Evolutionary conservation across 2,329 filamentous ascomycete genomes (phyloP).

Genomic region (Hymenoscyphus fructigenus): DNA sequence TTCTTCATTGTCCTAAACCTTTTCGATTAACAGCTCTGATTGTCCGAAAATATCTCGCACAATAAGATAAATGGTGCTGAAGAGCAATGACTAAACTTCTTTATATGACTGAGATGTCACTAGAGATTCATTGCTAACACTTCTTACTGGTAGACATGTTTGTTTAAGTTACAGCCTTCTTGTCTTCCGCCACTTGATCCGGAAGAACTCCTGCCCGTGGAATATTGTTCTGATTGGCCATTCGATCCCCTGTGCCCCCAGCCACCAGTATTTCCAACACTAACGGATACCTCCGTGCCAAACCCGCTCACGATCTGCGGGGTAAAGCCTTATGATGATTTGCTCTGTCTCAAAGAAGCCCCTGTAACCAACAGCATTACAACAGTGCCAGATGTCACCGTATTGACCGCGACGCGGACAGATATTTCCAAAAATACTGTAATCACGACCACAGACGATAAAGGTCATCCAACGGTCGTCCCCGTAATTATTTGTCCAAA

Average conservation of each 20-base stretch:
- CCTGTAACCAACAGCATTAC: constrained; percentile 5
- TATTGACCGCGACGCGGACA: neutral
- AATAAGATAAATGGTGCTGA: no score
- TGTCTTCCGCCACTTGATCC: neutral
- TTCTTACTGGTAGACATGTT: neutral
- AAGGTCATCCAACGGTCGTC: neutral
- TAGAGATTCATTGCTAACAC: no score
- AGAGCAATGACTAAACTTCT: no score
- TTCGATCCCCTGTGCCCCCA: constrained; percentile 4
- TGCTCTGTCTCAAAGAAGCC: neutral
- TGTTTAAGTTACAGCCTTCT: neutral
- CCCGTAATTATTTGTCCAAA: constrained; percentile 4
- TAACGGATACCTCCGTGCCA: neutral
- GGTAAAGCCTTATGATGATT: neutral
- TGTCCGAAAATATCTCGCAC: no score
- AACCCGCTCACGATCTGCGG: neutral
- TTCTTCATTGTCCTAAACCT: no score
- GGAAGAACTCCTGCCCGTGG: neutral
- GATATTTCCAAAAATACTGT: constrained; percentile 7
- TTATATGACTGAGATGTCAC: no score
- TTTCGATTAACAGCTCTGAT: no score
- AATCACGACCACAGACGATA: constrained; percentile 9
- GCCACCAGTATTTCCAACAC: constrained; percentile 2
- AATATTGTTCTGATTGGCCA: constrained; percentile 5
- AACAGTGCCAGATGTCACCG: neutral